A percentile compares a stretch with the other conserved stretches of the same genome.
Conservation (phyloP, 2,329 filamentous ascomycete genomes). For the Fusarium sp. region DNA sequence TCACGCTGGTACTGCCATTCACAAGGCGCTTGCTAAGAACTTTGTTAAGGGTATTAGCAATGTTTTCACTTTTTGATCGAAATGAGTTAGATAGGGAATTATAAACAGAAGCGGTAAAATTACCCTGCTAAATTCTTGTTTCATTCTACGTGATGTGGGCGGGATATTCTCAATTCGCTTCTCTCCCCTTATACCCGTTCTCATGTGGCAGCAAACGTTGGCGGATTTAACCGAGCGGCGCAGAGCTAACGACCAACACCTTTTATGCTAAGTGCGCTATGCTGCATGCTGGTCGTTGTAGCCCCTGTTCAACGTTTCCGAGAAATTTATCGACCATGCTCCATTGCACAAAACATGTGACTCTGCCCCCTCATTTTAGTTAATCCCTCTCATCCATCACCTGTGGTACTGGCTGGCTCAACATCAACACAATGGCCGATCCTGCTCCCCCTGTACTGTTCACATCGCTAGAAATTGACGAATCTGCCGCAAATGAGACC, state of each 20-base stretch:
- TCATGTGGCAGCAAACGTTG: background rate
- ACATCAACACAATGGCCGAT: background rate
- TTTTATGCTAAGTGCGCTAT: background rate
- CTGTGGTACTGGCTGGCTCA: too few relatives aligned
- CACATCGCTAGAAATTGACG: constrained; percentile 15
- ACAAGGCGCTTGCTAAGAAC: constrained; percentile 26
- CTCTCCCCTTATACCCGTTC: background rate
- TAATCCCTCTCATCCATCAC: background rate
- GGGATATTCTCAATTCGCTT: too few relatives aligned
- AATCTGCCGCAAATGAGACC: background rate
- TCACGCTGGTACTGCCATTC: constrained; percentile 23
- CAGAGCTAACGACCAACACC: background rate
- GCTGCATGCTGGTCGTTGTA: background rate
- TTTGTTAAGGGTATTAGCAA: constrained; percentile 7
- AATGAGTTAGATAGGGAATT: too few relatives aligned
- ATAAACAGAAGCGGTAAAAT: background rate
- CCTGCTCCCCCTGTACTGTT: background rate
- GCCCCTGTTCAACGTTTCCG: background rate
- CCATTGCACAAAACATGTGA: background rate
- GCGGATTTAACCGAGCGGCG: background rate
- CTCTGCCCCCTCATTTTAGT: background rate
- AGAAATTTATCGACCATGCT: too few relatives aligned
- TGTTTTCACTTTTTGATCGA: background rate
- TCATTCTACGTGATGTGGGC: too few relatives aligned
- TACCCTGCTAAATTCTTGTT: too few relatives aligned